These are phyloP conservation scores for Umbellularia californica DNA, from an alignment of 164 flowering plant genomes.

Conservation along the genomic window DNA sequence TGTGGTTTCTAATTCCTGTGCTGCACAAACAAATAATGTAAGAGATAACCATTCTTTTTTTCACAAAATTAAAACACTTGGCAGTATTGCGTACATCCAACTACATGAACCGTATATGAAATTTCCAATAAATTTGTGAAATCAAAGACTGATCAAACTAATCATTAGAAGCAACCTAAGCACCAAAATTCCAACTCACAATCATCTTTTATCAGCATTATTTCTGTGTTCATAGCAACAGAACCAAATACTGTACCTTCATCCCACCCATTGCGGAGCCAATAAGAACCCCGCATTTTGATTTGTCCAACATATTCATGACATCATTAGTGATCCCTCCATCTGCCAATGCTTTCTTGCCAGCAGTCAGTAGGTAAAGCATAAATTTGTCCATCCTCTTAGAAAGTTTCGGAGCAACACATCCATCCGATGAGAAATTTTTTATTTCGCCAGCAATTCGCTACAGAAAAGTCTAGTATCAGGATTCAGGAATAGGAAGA, in stretches of 20 bases:
- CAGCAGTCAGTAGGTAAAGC: conserved; percentile 93
- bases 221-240: not conserved
- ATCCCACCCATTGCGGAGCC: conserved; percentile 99
- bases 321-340: conserved; percentile 76
- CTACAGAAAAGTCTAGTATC: conserved; percentile 26
- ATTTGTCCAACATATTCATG: conserved; percentile 59
- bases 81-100: not conserved
- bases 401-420: conserved; percentile 90
- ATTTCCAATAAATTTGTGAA: not conserved
- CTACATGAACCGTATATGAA: not conserved
- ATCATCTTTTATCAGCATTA: not conserved
- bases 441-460: conserved; percentile 98
- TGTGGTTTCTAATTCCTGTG: not conserved
- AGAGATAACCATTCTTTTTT: not conserved
- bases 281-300: conserved; percentile 86
- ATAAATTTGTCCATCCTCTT: conserved; percentile 89
- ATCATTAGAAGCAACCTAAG: not conserved
- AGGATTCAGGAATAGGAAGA: conserved; percentile 8
- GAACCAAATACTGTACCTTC: conserved; percentile 46
- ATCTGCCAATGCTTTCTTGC: conserved; percentile 93
- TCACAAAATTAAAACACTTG: not conserved
- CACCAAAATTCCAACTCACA: not conserved
- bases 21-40: not conserved
- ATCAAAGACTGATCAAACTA: not conserved
- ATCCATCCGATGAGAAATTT: conserved; percentile 86